Evolutionary conservation across 2,329 filamentous ascomycete species (phyloP), one percentile per base, ranked within the genome.

Genomic region (Ustulina deusta): DNA sequence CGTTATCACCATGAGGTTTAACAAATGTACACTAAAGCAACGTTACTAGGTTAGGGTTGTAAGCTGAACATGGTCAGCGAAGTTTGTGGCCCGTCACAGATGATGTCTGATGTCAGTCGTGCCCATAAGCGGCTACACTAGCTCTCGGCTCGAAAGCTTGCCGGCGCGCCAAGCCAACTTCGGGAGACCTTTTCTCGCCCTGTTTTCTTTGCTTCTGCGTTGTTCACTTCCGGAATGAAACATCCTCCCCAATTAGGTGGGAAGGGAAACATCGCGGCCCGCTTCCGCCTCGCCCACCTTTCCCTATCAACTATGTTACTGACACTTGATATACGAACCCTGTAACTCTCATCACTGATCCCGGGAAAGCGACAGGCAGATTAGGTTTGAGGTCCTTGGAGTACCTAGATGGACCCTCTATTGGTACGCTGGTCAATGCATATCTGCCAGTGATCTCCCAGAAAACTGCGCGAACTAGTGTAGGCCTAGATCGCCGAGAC

Each of bases 81-180:
- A 44, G 7, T 17, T 29, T 44, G 62, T 55, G 46, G 27, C 44
- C 51, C 56, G 54, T 51, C 42, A 32, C 46, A 51, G 25, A 49
- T 29, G 42, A 32, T 29, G 57, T 36, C 44, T 63, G 49, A 66
- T 69, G 63, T 58, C 56, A 60, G 61, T 68, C 57, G 32, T 62
- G 44, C 1, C 64, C 60, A 49, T 34, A 63, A 67, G 63, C 59
- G 64, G 61, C 57, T 49, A 64, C 67, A 64, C 65, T 68, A 66
- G 32, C 48, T 69, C 65, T 71, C 69, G 69, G 69, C 61, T 65
- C 67, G 42, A 65, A 40, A 61, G 44, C 38, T 71, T 71, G 67
- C 69, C 69, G 69, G 67, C 29, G 49, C 66, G 69, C 69, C 63
- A 69, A 69, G 67, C 62, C 49, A 6, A 17, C 20, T 27, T 42